Evolutionary conservation across 192 early-diverging fungal genomes (phyloP).

Genomic region (Coemansia sp.): DNA sequence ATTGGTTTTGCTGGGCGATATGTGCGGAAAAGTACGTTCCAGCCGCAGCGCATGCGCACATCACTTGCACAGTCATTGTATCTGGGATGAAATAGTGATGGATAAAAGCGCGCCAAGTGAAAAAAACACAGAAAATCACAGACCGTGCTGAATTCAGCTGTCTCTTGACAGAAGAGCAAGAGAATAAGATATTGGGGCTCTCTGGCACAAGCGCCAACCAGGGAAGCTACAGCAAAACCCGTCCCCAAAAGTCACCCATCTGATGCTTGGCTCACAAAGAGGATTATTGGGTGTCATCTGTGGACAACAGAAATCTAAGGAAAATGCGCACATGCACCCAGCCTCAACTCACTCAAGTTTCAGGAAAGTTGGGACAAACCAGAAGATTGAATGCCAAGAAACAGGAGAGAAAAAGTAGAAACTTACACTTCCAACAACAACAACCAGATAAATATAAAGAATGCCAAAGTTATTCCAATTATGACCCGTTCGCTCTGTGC

Average conservation of each 20-base stretch:
- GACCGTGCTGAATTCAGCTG: neutral
- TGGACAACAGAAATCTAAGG: neutral
- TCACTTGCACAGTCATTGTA: neutral
- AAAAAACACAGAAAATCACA: neutral
- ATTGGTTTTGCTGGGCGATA: neutral
- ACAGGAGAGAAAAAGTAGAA: neutral
- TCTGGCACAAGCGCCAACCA: no score
- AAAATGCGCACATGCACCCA: neutral
- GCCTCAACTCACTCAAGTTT: neutral
- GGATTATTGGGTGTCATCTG: neutral
- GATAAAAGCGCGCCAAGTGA: neutral
- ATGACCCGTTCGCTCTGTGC: neutral
- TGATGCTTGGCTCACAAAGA: no score
- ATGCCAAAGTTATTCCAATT: neutral
- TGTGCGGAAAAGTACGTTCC: neutral
- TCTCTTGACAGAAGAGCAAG: neutral
- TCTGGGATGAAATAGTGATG: neutral
- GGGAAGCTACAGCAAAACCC: no score
- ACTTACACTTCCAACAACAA: neutral
- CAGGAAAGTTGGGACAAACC: neutral
- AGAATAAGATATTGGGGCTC: neutral
- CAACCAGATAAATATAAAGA: neutral
- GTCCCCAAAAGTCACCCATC: no score
- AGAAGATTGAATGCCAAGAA: neutral
- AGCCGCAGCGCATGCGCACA: neutral